A percentile compares a stretch with the other conserved stretches of the same genome.
Conservation (phyloP, 1,139 yeast species). For the Yamadazyma sp. region DNA sequence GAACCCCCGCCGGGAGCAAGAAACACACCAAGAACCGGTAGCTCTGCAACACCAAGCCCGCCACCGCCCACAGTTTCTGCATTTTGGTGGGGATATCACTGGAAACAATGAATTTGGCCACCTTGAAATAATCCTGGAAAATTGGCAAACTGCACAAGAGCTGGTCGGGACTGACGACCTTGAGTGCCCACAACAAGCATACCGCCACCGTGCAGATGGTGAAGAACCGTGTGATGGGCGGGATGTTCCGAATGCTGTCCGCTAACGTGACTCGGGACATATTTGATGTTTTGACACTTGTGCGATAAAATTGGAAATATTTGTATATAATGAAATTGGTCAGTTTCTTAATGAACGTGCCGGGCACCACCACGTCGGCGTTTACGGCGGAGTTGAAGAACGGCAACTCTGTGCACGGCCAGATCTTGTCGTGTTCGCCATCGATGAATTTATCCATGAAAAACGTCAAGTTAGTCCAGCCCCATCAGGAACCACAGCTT, state of each 20-base stretch:
- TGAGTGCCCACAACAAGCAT: slow-evolving; percentile 26
- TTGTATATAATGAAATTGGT: slow-evolving; percentile 50
- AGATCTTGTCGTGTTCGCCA: slow-evolving; percentile 78
- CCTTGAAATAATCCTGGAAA: background rate
- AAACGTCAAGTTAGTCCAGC: slow-evolving; percentile 75
- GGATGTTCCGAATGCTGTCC: slow-evolving; percentile 35
- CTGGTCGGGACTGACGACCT: slow-evolving; percentile 14
- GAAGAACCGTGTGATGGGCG: slow-evolving; percentile 50
- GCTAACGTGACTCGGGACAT: slow-evolving; percentile 20
- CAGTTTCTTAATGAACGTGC: slow-evolving; percentile 80
- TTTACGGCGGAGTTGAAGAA: slow-evolving; percentile 92
- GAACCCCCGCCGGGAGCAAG: slow-evolving; percentile 39
- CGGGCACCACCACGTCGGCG: slow-evolving; percentile 66
- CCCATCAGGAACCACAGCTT: slow-evolving; percentile 68
- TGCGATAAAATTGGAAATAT: too few relatives aligned
- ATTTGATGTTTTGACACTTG: background rate
- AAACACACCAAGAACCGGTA: slow-evolving; percentile 53
- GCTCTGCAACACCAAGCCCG: slow-evolving; percentile 22
- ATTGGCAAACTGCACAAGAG: slow-evolving; percentile 5
- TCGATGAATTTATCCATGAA: slow-evolving; percentile 88
- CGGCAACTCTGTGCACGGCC: slow-evolving; percentile 55
- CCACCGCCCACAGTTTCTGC: background rate
- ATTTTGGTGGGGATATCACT: background rate
- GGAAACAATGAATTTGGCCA: background rate
- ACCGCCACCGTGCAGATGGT: slow-evolving; percentile 36